Evolutionary conservation across 352 stramenopile genomes (phyloP), one percentile per base, ranked within the genome.

Genomic region (Chloridella minuta): DNA sequence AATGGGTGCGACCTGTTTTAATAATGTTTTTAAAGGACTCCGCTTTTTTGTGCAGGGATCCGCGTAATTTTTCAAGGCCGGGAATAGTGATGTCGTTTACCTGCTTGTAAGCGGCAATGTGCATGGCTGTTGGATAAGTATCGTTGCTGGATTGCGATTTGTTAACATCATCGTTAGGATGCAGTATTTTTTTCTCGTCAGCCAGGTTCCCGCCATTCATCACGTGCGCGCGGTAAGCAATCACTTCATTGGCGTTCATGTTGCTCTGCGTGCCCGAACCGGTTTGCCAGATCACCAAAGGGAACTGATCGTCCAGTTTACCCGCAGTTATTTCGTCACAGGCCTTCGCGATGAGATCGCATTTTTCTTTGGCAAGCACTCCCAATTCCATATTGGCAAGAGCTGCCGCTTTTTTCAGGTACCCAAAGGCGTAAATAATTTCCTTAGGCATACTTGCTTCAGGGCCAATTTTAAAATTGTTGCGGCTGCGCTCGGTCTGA

Each of bases 1-100:
- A 93, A 90, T 98, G 95, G 2, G 95, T 98, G 80, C 95, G 90
- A 85, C 95, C 95, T 89, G 98, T 98, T 90, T 98, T 98, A 90
- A 98, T 95, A 87, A 98, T 95, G 88, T 10, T 18, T 18, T 66
- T 66, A 66, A 66, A 66, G 10, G 10, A 10, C n/a, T 18, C 40
- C n/a, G 10, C 40, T 66, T 66, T 66, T 66, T 66, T 66, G n/a
- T 66, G 40, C 10, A 66, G n/a, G 10, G 40, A 66, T n/a, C n/a
- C 10, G 10, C 10, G n/a, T 18, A 66, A n/a, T 66, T 18, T 18
- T 66, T 66, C 40, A n/a, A n/a, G 10, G 10, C n/a, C 40, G 10
- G 40, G 10, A 66, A 66, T 66, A 10, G n/a, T 10, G 10, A 18
- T 66, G n/a, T 66, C 40, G n/a, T 66, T 66, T n/a, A n/a, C n/a